Evolutionary conservation across 2,329 filamentous ascomycete genomes (phyloP).

Genomic region (Aspergillus carbonarius): DNA sequence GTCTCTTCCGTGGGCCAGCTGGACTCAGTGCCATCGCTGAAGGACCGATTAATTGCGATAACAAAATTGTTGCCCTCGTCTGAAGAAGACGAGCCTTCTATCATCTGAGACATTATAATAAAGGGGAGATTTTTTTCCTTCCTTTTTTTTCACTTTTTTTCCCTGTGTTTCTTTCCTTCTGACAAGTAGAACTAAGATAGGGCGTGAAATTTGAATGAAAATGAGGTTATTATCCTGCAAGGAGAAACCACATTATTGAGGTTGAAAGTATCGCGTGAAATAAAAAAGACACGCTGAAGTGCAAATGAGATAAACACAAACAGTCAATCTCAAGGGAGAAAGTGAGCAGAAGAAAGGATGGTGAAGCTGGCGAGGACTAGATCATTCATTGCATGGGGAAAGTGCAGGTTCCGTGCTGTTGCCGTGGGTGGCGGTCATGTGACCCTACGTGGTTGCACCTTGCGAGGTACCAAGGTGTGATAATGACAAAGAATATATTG

Average conservation of each 20-base stretch:
- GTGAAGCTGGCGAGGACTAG: too few species aligned
- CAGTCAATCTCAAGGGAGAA: background rate
- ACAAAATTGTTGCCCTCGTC: constrained; percentile 25
- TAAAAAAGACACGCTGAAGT: background rate
- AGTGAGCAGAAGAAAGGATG: background rate
- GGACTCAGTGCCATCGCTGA: constrained; percentile 40
- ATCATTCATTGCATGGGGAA: background rate
- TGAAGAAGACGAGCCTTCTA: background rate
- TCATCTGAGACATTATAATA: constrained; percentile 5
- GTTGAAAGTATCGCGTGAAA: background rate
- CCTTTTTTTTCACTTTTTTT: background rate
- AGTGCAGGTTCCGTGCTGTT: background rate
- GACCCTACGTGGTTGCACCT: background rate
- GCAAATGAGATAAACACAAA: background rate
- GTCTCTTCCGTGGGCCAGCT: constrained; percentile 39
- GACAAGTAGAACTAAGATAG: background rate
- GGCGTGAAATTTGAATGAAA: background rate
- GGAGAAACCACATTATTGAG: background rate
- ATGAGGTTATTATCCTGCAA: background rate
- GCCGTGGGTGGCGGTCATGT: constrained; percentile 6
- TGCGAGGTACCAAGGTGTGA: background rate
- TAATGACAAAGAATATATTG: background rate
- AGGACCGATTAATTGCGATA: constrained; percentile 33
- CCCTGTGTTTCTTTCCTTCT: background rate
- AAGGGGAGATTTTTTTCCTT: background rate